These are phyloP conservation scores for Zoysia matrella DNA, from an alignment of 202 grass and related monocot species.

Conservation along the genomic window DNA sequence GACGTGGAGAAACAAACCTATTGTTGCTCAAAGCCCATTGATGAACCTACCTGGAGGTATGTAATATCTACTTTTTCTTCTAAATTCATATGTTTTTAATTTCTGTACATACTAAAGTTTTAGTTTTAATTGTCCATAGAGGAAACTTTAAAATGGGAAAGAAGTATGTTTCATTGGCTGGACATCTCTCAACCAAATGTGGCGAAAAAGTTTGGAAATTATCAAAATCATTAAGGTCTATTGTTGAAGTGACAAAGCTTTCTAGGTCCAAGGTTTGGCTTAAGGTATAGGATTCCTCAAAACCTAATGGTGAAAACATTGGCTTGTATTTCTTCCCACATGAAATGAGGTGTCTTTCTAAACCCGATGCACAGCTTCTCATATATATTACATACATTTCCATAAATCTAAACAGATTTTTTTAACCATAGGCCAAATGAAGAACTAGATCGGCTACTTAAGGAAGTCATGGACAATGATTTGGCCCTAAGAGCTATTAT, in stretches of 20 bases:
- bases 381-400: neutral
- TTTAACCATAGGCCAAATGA: constrained; percentile 40
- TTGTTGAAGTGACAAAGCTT: constrained; percentile 51
- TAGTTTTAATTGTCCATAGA: constrained; percentile 37
- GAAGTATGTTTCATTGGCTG: constrained; percentile 43
- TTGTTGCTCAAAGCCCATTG: constrained; percentile 30
- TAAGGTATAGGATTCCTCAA: constrained; percentile 49
- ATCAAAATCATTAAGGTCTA: constrained; percentile 28
- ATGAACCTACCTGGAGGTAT: constrained; percentile 43
- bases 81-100: neutral
- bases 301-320: constrained; percentile 44
- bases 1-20: neutral
- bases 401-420: neutral
- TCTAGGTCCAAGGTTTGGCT: constrained; percentile 58
- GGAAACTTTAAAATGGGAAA: constrained; percentile 54
- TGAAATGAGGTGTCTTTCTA: constrained; percentile 49
- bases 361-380: neutral
- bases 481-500: constrained; percentile 50
- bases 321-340: constrained; percentile 66
- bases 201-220: constrained; percentile 51
- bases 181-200: constrained; percentile 59
- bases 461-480: constrained; percentile 34
- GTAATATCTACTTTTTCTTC: neutral
- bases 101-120: constrained; percentile 8
- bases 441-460: constrained; percentile 14